Conservation (phyloP, 345 rosid species). For the Capsella bursapastoris region DNA sequence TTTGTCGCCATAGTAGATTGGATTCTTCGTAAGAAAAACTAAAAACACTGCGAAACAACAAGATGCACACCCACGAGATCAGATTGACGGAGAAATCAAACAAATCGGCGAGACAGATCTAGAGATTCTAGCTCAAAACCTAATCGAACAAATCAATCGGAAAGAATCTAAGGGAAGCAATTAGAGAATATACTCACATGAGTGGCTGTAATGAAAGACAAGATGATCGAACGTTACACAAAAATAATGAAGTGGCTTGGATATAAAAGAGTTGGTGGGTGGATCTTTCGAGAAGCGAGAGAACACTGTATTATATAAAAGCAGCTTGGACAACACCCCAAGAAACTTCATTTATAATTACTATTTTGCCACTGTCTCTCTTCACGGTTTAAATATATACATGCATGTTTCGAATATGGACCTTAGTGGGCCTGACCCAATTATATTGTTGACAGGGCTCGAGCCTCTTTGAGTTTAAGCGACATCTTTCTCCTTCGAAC, state of each 20-base stretch:
- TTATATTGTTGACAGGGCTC: neutral
- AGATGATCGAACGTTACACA: slow-evolving; percentile 10
- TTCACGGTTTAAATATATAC: slow-evolving; percentile 12
- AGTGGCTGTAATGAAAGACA: slow-evolving; percentile 20
- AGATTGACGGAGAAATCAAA: slow-evolving; percentile 21
- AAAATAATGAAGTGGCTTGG: neutral
- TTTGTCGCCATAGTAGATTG: slow-evolving; percentile 71
- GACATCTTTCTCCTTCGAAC: slow-evolving; percentile 15
- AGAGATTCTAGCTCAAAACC: neutral
- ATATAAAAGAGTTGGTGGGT: slow-evolving; percentile 28
- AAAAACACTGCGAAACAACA: slow-evolving; percentile 2
- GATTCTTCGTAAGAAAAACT: slow-evolving; percentile 38
- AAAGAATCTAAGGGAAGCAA: neutral
- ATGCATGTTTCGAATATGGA: neutral
- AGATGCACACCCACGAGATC: neutral
- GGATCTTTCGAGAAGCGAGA: slow-evolving; percentile 40
- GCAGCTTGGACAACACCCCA: slow-evolving; percentile 37
- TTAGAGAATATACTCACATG: slow-evolving; percentile 27
- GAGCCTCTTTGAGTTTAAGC: slow-evolving; percentile 12
- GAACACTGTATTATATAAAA: neutral
- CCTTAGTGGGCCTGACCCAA: neutral
- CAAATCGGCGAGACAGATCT: slow-evolving; percentile 25
- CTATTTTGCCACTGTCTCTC: neutral
- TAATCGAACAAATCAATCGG: neutral
- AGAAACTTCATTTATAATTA: neutral